Evolutionary conservation across 2,329 filamentous ascomycete species (phyloP).

Genomic region (Aspergillus neotritici): DNA sequence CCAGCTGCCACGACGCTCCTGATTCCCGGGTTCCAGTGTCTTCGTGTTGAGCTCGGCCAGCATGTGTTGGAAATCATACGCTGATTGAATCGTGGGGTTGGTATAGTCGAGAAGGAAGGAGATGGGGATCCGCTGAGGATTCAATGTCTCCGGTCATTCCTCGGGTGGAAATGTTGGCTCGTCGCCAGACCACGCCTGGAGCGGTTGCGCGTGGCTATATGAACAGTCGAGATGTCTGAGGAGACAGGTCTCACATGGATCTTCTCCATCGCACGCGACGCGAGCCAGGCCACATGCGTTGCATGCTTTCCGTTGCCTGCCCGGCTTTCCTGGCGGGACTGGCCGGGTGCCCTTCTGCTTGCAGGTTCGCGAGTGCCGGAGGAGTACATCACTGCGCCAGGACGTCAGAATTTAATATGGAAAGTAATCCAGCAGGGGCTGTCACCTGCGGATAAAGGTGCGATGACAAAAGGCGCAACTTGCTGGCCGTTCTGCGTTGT

Average conservation of each 20-base stretch:
- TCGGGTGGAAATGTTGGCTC: no score
- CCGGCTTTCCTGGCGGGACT: background rate
- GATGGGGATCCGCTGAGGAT: background rate
- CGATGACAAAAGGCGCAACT: background rate
- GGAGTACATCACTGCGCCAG: background rate
- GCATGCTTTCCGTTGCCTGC: conserved; percentile 1
- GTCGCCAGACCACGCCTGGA: background rate
- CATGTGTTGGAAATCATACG: background rate
- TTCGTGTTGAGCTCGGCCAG: background rate
- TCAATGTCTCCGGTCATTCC: background rate
- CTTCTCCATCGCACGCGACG: background rate
- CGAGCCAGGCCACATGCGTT: background rate
- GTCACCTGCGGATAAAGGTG: background rate
- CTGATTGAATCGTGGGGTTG: background rate
- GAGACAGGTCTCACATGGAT: conserved; percentile 1
- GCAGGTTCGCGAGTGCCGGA: conserved; percentile 1
- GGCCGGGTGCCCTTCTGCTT: background rate
- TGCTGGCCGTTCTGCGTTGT: background rate
- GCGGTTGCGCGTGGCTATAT: background rate
- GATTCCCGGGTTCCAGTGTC: background rate
- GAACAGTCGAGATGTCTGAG: background rate
- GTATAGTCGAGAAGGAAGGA: conserved; percentile 1
- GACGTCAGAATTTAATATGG: background rate
- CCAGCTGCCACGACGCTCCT: no score
- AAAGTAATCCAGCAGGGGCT: background rate